Conservation (phyloP, 139 green algal genomes). For the Closterium sp. region DNA sequence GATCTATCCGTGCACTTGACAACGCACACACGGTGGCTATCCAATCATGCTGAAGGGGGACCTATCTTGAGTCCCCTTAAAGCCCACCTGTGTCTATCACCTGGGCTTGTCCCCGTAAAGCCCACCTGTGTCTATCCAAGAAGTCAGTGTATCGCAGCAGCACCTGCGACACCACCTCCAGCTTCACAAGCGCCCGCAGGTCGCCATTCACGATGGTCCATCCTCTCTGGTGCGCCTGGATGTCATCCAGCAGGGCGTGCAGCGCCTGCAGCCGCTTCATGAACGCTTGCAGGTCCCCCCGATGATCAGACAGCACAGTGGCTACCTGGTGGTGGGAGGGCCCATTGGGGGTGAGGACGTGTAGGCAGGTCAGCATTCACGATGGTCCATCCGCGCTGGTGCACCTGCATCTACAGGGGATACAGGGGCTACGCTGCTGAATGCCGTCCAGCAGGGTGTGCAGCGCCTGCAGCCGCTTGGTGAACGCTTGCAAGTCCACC, state of each 20-base stretch:
- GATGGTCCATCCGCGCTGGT: too few species aligned
- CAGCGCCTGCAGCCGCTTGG: not conserved
- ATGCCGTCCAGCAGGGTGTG: not conserved
- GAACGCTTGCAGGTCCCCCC: not conserved
- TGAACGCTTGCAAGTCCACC: not conserved
- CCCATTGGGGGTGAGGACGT: too few species aligned
- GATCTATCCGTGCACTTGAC: too few species aligned
- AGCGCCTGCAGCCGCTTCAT: not conserved
- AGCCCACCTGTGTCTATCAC: too few species aligned
- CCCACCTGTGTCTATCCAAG: not conserved
- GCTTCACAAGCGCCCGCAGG: not conserved
- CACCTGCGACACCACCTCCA: not conserved
- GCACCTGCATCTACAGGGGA: too few species aligned
- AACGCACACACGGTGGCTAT: too few species aligned
- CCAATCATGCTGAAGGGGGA: too few species aligned
- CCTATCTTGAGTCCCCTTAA: too few species aligned
- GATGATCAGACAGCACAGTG: not conserved
- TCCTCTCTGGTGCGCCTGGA: not conserved
- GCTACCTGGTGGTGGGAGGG: too few species aligned
- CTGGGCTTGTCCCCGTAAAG: too few species aligned
- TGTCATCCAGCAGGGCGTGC: not conserved
- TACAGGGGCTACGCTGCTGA: too few species aligned
- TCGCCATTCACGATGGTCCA: not conserved
- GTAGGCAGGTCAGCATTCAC: too few species aligned
- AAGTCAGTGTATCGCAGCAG: not conserved